Evolutionary conservation across 495 filamentous ascomycete genomes (phyloP), one percentile per base, ranked within the genome.

Genomic region (Mytilinidion resinicola): DNA sequence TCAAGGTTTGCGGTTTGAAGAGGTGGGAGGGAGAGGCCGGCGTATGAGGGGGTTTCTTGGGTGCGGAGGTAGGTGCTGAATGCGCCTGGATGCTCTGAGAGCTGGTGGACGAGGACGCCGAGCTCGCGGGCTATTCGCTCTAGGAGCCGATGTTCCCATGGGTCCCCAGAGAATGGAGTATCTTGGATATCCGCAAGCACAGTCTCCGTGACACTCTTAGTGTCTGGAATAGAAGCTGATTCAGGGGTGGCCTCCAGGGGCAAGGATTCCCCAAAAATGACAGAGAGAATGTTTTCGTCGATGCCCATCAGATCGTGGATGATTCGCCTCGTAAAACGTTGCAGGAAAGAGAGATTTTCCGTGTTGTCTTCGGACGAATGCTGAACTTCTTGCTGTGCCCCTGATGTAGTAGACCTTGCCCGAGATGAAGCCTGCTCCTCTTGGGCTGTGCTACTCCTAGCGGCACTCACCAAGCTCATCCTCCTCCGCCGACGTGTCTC

Each of bases 251-350:
- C 73, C 70, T 86, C 83, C 33, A 78, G 76, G 9, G 87, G 84
- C 33, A 97, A 73, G 10, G 81, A 76, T 72, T 96, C 93, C 2
- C 93, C 93, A 57, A 96, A 90, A 5, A 97, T 82, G 21, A 96
- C 82, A 1, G 86, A 86, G 6, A 97, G 81, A 34, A 92, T 73
- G 37, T 80, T 78, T 58, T 96, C 90, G 60, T 97, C 91, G 51
- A 97, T 89, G 3, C 95, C 91, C 68, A 98, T 86, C 42, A 98
- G 72, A 69, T 96, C 91, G 20, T 82, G 81, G 47, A 98, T 91
- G 15, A 96, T 86, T 65, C 85, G 86, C 51, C 89, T 82, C 4
- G 92, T 95, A 44, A 96, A 82, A 3, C 85, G 80, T 53, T 82
- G 82, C 90, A 87, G 91, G 56, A 95, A 79, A 0, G 86, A 83